Evolutionary conservation across 352 stramenopile genomes (phyloP), one percentile per base, ranked within the genome.

Genomic region (Globisporangium nunn): DNA sequence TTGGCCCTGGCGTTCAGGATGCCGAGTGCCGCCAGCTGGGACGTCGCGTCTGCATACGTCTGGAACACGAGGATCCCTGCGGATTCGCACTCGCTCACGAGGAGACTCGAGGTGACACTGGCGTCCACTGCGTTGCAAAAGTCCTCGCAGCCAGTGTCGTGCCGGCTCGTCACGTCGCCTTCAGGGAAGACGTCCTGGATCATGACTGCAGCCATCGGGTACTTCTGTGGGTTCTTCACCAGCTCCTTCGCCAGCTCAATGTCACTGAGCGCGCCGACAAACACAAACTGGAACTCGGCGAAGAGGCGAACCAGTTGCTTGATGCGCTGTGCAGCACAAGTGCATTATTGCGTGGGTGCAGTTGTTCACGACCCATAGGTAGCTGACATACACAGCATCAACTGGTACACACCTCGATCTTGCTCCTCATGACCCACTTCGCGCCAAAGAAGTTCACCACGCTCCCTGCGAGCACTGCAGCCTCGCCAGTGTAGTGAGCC

Each of bases 211-310:
- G 46, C 48, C n/a, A 68, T 39, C 5, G 49, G 23, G 23, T 54
- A 63, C 17, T n/a, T 23, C 10, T 55, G 28, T 7, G 58, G 52
- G 11, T 64, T n/a, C 1, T 10, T 29, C 52, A 63, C 37, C 29
- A 68, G 53, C 17, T 31, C 41, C 39, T 58, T 52, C 39, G 31
- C 62, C 8, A 68, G 39, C 6, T 52, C 46, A 15, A 63, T 23
- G 50, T 67, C 62, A 17, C 33, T 57, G 8, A 68, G 59, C 1
- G 52, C 47, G 4, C 62, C 62, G 29, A 68, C 48, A 43, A 67
- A 68, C 3, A 68, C 49, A 31, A 67, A 67, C 41, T 52, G 62
- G 23, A 49, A 63, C 43, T 68, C 62, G 30, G 15, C 40, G 59
- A 67, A 68, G 53, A 68, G 29, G 14, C 28, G 47, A n/a, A 29